phyloP scores from a whole-genome alignment of 805 yeast genomes.

The Diddensiella caesifluorescens region DNA sequence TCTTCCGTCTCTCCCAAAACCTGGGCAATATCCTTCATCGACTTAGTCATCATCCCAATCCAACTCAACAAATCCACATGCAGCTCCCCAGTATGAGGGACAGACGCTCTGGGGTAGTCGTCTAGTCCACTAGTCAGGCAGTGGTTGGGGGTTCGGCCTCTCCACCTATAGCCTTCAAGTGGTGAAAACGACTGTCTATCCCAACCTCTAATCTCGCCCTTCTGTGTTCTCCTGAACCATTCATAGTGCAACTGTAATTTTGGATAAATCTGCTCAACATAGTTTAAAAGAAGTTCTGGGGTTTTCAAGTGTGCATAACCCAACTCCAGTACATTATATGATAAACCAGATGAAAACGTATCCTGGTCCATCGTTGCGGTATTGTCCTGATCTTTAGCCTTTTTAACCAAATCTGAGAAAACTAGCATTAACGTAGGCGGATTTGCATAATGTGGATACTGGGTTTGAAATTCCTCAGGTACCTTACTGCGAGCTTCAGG shows the following conservation, averaged over 20 bases:
- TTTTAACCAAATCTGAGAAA: slow-evolving; percentile 45
- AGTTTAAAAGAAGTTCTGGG: slow-evolving; percentile 36
- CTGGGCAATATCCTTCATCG: slow-evolving; percentile 69
- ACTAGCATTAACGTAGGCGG: slow-evolving; percentile 87
- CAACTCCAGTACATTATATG: slow-evolving; percentile 11
- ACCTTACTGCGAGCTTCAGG: slow-evolving; percentile 85
- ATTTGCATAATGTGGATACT: slow-evolving; percentile 84
- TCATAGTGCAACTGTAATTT: slow-evolving; percentile 69
- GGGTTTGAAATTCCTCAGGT: slow-evolving; percentile 76
- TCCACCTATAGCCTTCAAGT: slow-evolving; percentile 81
- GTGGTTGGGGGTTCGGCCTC: slow-evolving; percentile 80
- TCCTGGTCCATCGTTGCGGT: background rate
- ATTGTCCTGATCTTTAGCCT: slow-evolving; percentile 19
- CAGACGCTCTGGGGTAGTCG: slow-evolving; percentile 83
- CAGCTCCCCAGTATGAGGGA: slow-evolving; percentile 82
- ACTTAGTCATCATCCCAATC: slow-evolving; percentile 88
- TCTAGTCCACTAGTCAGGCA: slow-evolving; percentile 92
- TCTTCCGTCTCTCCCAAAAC: slow-evolving; percentile 58
- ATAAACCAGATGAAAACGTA: background rate
- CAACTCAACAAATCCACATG: slow-evolving; percentile 87
- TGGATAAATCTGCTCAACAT: slow-evolving; percentile 65
- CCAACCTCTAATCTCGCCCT: slow-evolving; percentile 67
- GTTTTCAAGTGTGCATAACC: slow-evolving; percentile 48
- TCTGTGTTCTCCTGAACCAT: slow-evolving; percentile 79
- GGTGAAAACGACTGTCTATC: slow-evolving; percentile 48